These are phyloP conservation scores for Globisporangium recalcitrans DNA, from an alignment of 352 stramenopile genomes.

Conservation along the genomic window DNA sequence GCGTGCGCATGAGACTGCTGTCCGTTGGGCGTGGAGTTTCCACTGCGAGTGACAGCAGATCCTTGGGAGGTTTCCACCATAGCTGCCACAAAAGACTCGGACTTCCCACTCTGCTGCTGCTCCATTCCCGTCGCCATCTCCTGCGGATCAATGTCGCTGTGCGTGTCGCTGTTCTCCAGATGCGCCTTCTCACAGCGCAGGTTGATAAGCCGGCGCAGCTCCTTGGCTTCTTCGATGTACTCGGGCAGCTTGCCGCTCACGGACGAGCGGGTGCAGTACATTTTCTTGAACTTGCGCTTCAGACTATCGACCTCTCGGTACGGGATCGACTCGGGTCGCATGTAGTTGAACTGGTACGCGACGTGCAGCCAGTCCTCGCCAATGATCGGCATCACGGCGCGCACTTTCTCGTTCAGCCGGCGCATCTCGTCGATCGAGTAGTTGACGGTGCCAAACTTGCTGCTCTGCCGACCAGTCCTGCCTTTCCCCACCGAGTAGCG, in stretches of 20 bases:
- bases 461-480: slow-evolving; percentile 32
- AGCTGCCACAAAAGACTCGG: background rate
- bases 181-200: slow-evolving; percentile 34
- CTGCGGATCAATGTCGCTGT: slow-evolving; percentile 26
- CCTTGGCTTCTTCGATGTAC: slow-evolving; percentile 49
- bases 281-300: slow-evolving; percentile 72
- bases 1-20: background rate
- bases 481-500: slow-evolving; percentile 7
- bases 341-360: slow-evolving; percentile 62
- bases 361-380: slow-evolving; percentile 62
- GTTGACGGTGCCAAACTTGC: slow-evolving; percentile 62
- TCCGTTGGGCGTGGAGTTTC: background rate
- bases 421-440: slow-evolving; percentile 69
- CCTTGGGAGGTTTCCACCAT: background rate
- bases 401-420: slow-evolving; percentile 54
- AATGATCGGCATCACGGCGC: slow-evolving; percentile 39
- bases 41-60: background rate
- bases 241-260: slow-evolving; percentile 28
- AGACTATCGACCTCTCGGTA: slow-evolving; percentile 59
- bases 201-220: slow-evolving; percentile 43
- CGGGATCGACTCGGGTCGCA: slow-evolving; percentile 52
- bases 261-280: slow-evolving; percentile 42
- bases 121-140: slow-evolving; percentile 5
- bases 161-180: slow-evolving; percentile 30
- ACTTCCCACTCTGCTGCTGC: slow-evolving; percentile 2